Evolutionary conservation across 78 protist species (phyloP).

Genomic region (Dictyostelium firmibasis): DNA sequence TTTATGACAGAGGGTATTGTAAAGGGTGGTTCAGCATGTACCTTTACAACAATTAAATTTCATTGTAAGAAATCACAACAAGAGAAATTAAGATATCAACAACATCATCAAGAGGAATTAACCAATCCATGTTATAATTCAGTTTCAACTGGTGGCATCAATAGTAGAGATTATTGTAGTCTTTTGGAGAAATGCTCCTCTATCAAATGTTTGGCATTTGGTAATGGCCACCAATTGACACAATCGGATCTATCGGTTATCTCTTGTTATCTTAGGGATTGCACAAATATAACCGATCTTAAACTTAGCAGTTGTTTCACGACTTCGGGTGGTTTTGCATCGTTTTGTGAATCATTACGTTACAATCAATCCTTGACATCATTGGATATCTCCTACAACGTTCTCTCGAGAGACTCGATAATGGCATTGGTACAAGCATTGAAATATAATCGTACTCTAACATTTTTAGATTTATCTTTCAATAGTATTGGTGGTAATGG

Average conservation of each 20-base stretch:
- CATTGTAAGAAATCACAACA: conserved; percentile 10
- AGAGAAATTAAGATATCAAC: conserved; percentile 4
- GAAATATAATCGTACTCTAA: conserved; percentile 12
- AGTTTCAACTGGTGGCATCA: background rate
- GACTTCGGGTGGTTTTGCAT: background rate
- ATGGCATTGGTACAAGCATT: background rate
- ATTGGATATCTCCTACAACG: conserved; percentile 36
- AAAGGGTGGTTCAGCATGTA: conserved; percentile 27
- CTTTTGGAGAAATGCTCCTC: background rate
- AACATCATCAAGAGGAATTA: conserved; percentile 4
- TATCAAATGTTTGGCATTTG: conserved; percentile 20
- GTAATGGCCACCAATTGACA: background rate
- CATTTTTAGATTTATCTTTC: conserved; percentile 47
- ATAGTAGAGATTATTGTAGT: conserved; percentile 12
- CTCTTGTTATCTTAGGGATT: background rate
- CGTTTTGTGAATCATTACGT: conserved; percentile 31
- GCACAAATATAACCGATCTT: background rate
- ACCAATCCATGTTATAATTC: conserved; percentile 10
- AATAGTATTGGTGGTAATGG: conserved; percentile 31
- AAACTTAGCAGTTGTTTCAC: conserved; percentile 13
- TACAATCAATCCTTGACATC: conserved; percentile 15
- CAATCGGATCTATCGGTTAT: conserved; percentile 22
- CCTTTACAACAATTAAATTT: conserved; percentile 49
- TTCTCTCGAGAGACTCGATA: background rate
- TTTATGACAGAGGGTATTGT: conserved; percentile 60